A percentile compares a stretch with the other conserved stretches of the same genome.
Conservation (phyloP, 2,329 filamentous ascomycete species). For the Elsinoe batatas region DNA sequence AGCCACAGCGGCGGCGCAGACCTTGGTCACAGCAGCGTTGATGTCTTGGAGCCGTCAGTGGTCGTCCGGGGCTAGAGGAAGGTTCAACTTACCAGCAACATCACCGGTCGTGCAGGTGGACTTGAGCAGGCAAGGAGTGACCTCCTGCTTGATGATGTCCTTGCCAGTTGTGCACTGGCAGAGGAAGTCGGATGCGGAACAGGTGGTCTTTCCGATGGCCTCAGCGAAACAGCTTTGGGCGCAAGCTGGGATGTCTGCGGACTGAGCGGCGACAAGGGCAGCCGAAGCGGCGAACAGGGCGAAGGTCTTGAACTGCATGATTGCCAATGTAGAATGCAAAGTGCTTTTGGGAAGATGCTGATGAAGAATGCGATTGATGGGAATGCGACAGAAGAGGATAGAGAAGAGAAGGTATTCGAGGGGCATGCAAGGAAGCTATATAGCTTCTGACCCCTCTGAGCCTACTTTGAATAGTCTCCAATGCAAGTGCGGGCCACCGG, state of each 20-base stretch:
- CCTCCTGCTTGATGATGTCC: slow-evolving; percentile 29
- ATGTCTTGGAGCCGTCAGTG: slow-evolving; percentile 15
- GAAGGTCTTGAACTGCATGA: slow-evolving; percentile 11
- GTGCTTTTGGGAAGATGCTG: not conserved
- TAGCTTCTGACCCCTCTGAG: not conserved
- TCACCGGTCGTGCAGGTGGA: slow-evolving; percentile 30
- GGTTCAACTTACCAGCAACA: slow-evolving; percentile 28
- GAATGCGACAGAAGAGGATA: not conserved
- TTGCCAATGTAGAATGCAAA: not conserved
- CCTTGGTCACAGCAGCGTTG: slow-evolving; percentile 16
- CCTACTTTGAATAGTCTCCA: not conserved
- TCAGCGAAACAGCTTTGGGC: slow-evolving; percentile 36
- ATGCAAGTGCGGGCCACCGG: not conserved
- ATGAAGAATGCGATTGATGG: not conserved
- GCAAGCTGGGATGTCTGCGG: slow-evolving; percentile 16
- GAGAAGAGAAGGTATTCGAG: not conserved
- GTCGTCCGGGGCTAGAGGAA: not conserved
- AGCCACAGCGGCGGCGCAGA: slow-evolving; percentile 20
- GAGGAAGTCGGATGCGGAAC: slow-evolving; percentile 35
- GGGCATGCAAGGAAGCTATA: not conserved
- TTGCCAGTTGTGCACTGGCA: slow-evolving; percentile 44
- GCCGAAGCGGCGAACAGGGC: not conserved
- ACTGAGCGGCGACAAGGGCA: slow-evolving; percentile 12
- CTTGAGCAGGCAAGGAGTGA: slow-evolving; percentile 31
- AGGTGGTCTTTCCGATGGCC: slow-evolving; percentile 40